Conservation (phyloP, 2,329 filamentous ascomycete species). For the Beauveria scarabaeidicola region DNA sequence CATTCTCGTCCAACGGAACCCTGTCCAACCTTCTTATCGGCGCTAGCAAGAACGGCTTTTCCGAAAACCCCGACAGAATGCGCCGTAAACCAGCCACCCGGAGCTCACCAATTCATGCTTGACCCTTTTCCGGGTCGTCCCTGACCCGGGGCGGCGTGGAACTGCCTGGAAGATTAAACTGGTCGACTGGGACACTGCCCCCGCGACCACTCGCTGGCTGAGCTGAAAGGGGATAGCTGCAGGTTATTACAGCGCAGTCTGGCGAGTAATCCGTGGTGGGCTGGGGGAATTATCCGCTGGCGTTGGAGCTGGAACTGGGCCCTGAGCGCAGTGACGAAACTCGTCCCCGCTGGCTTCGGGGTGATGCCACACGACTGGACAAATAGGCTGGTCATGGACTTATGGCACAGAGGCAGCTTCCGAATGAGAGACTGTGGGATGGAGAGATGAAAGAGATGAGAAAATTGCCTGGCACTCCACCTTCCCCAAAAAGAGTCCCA, state of each 20-base stretch:
- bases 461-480: background rate
- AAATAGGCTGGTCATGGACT: too few relatives aligned
- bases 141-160: background rate
- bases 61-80: background rate
- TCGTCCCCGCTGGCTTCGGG: too few relatives aligned
- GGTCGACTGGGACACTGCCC: background rate
- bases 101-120: background rate
- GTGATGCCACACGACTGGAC: too few relatives aligned
- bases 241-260: background rate
- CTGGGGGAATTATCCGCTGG: too few relatives aligned
- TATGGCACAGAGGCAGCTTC: background rate
- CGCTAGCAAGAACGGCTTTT: background rate
- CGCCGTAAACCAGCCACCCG: background rate
- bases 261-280: too few relatives aligned
- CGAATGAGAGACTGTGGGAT: background rate
- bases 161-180: background rate
- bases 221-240: background rate
- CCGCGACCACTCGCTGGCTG: background rate
- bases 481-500: constrained; percentile 3
- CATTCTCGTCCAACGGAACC: background rate
- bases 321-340: too few relatives aligned
- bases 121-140: background rate
- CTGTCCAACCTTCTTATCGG: background rate
- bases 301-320: too few relatives aligned
- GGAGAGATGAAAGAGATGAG: background rate